phyloP scores from a whole-genome alignment of 2,329 filamentous ascomycete genomes.

The Fusarium gaditjirri region DNA sequence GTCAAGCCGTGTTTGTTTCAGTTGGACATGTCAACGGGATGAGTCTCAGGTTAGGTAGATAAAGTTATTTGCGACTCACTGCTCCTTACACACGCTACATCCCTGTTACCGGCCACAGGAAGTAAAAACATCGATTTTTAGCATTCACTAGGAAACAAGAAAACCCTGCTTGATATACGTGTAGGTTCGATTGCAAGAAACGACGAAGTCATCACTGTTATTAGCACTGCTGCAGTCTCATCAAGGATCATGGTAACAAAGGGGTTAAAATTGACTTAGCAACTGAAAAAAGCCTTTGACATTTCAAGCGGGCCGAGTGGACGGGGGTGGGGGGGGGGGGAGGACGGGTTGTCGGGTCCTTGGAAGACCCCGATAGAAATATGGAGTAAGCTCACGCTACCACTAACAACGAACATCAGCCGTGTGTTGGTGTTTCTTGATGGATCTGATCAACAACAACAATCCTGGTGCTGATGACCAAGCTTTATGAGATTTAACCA shows the following conservation, averaged over 20 bases:
- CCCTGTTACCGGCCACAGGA: neutral
- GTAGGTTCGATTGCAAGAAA: neutral
- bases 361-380: constrained; percentile 47
- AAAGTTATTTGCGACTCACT: neutral
- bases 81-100: neutral
- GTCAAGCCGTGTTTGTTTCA: neutral
- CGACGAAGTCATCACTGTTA: neutral
- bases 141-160: neutral
- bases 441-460: neutral
- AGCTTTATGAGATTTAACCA: neutral
- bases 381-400: constrained; percentile 1
- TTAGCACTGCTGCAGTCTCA: neutral
- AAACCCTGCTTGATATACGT: neutral
- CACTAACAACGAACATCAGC: neutral
- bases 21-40: neutral
- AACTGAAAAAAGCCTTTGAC: neutral
- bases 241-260: constrained; percentile 2
- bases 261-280: neutral
- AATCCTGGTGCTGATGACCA: constrained; percentile 17
- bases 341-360: constrained; percentile 46
- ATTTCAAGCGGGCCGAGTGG: constrained; percentile 7
- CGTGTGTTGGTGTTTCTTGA: neutral
- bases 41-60: neutral
- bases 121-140: neutral
- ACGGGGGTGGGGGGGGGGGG: constrained; percentile 1